Evolutionary conservation across 495 filamentous ascomycete genomes (phyloP), one percentile per base, ranked within the genome.

Genomic region (Penicillium simplicissimum): DNA sequence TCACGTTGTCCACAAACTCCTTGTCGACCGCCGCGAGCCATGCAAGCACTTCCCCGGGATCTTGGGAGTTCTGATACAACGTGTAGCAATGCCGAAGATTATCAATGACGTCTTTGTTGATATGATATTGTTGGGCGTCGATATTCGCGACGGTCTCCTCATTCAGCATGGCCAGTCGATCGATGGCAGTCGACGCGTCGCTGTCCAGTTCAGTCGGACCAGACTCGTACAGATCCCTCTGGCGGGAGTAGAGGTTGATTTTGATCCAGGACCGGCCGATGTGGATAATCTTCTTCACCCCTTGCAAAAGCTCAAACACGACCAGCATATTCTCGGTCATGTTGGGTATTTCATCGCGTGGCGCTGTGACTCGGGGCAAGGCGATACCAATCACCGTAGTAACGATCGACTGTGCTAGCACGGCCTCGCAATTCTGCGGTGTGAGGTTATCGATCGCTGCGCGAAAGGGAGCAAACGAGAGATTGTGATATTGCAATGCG

Each of bases 401-500:
- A 13, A 85, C 70, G 35, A 80, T 74, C 23, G 82, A 81, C 61
- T 84, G 82, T 28, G 79, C 77, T 57, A 82, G 76, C 4, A 83
- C 75, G 1, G 80, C 82, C n/a, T 80, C 76, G 45, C 80, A 82
- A 57, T 84, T 81, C 17, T 76, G 66, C 8, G 76, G 71, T 6
- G 66, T 80, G 28, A 85, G 62, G 48, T 78, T 74, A 53, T 77
- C 75, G 42, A 86, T 72, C 2, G 79, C 71, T 5, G 72, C 64
- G 8, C 81, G 76, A 33, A 78, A 81, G 38, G 79, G 72, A 1
- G 74, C 73, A 15, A 83, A 74, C 3, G 81, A 81, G 9, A 75
- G 68, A 34, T 81, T 76, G 60, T 87, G 79, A 34, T 86, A 77
- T 25, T 79, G 62, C 35, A 83, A 73, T 0, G 79, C 83, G 8